A percentile compares a stretch with the other conserved stretches of the same genome.
Evolutionary conservation across 768 basidiomycete genomes (phyloP).

Genomic region (Amanita subjunquillea): DNA sequence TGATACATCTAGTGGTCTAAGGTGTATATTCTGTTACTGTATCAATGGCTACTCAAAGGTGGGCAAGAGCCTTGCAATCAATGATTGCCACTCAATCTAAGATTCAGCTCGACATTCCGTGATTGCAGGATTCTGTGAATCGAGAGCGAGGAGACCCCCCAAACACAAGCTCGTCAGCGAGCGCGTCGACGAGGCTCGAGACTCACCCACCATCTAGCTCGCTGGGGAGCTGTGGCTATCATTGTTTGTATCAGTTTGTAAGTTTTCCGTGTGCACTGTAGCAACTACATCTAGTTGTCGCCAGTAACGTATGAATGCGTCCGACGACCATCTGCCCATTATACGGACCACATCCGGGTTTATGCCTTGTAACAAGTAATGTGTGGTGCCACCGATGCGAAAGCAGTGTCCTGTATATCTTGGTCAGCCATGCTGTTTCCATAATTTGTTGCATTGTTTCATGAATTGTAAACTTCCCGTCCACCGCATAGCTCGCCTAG

Average conservation of each 20-base stretch:
- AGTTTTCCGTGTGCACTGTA: constrained; percentile 6
- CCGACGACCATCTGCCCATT: constrained; percentile 22
- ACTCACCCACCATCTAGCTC: not conserved
- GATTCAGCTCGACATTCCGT: not conserved
- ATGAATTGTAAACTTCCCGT: constrained; percentile 10
- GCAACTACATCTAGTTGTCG: constrained; percentile 12
- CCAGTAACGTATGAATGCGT: constrained; percentile 25
- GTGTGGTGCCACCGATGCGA: constrained; percentile 25
- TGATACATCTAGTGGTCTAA: too few relatives aligned
- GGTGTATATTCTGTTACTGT: too few relatives aligned
- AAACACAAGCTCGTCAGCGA: not conserved
- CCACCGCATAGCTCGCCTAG: constrained; percentile 19
- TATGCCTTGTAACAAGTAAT: constrained; percentile 17
- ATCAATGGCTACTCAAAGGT: not conserved
- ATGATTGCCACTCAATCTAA: not conserved
- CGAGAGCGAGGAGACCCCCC: not conserved
- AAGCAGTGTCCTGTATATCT: constrained; percentile 19
- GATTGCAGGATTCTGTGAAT: too few relatives aligned
- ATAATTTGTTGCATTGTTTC: constrained; percentile 16
- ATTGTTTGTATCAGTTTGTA: not conserved
- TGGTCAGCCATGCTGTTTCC: constrained; percentile 10
- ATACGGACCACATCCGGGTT: constrained; percentile 20
- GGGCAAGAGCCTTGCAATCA: not conserved
- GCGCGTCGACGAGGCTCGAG: not conserved
- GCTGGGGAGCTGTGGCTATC: not conserved